Evolutionary conservation across 192 early-diverging fungal species (phyloP), one percentile per base, ranked within the genome.

Genomic region (Coemansia sp.): DNA sequence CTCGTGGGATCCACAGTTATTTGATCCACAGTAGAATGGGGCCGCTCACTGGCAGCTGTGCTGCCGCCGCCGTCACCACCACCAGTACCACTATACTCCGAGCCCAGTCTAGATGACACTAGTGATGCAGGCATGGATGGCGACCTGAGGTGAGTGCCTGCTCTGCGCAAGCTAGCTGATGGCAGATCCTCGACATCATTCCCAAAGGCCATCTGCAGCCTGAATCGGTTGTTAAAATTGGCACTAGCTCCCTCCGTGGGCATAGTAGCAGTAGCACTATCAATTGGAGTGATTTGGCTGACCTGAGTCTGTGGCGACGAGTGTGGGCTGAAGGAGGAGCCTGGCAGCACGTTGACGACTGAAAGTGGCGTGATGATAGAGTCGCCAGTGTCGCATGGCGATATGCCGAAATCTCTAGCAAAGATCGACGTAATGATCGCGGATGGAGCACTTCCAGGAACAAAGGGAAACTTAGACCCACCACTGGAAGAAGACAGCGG

Each of bases 301-400:
- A 51, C 39, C 42, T 62, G 60, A 8, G 60, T 51, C 6, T n/a
- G 24, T n/a, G 76, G 73, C 37, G 66, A 59, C 16, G 69, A 69
- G 57, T 45, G 65, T 0, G 50, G 28, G 37, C 67, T 66, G 46
- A 65, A 13, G 48, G 24, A 51, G 23, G 59, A 57, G 10, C 63
- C 69, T 0, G 71, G 62, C n/a, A 70, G 40, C 35, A 82, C 73
- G 18, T 82, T 82, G 61, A 76, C 73, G 9, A 82, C 79, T 2
- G 79, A 76, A 18, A 82, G 36, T n/a, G 79, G 73, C 26, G 79
- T 81, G 8, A 74, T 55, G 1, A 64, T 57, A 8, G 73, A 72
- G 13, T 81, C 78, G 36, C 69, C 78, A 3, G 78, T 81, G 23
- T 71, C 73, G 36, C 78, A 73, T 10, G 64, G 72, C 10, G 65